These are phyloP conservation scores for Blastocladiella britannica DNA, from an alignment of 192 early-diverging fungal species.

Conservation along the genomic window DNA sequence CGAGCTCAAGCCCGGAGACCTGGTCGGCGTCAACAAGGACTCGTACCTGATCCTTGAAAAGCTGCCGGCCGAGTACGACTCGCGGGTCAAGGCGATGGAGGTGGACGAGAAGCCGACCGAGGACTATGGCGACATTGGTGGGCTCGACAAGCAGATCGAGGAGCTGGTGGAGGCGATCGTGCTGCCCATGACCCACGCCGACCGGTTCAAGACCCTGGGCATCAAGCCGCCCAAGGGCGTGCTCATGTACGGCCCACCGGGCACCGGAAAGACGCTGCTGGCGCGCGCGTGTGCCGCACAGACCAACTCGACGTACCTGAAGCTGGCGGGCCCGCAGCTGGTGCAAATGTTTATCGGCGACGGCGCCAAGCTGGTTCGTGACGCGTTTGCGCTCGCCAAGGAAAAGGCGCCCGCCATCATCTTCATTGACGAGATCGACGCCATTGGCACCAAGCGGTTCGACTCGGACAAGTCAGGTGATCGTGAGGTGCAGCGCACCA, in stretches of 20 bases:
- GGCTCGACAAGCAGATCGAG: conserved; percentile 72
- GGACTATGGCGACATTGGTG: conserved; percentile 85
- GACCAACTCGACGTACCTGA: conserved; percentile 84
- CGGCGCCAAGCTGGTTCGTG: conserved; percentile 88
- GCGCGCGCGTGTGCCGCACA: conserved; percentile 96
- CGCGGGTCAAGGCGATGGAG: conserved; percentile 97
- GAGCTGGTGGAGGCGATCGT: conserved; percentile 74
- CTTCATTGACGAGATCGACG: conserved; percentile 97
- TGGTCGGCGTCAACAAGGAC: conserved; percentile 98
- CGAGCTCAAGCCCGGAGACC: conserved; percentile 79
- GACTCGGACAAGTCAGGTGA: conserved; percentile 94
- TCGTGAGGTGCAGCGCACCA: conserved; percentile 94
- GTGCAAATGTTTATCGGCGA: conserved; percentile 99
- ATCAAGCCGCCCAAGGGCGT: conserved; percentile 63
- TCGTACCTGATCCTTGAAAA: conserved; percentile 86
- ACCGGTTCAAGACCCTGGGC: conserved; percentile 65
- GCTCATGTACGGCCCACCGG: conserved; percentile 36
- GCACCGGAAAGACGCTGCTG: conserved; percentile 76
- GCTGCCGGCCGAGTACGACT: conserved; percentile 92
- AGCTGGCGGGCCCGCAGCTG: conserved; percentile 87
- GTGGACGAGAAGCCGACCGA: conserved; percentile 98
- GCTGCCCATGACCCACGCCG: conserved; percentile 67
- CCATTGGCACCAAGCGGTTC: conserved; percentile 96
- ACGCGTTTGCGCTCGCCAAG: conserved; percentile 90
- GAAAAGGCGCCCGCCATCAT: conserved; percentile 97